These are phyloP conservation scores for Blastobotrys petasosporus DNA, from an alignment of 1,139 yeast genomes.

Conservation along the genomic window DNA sequence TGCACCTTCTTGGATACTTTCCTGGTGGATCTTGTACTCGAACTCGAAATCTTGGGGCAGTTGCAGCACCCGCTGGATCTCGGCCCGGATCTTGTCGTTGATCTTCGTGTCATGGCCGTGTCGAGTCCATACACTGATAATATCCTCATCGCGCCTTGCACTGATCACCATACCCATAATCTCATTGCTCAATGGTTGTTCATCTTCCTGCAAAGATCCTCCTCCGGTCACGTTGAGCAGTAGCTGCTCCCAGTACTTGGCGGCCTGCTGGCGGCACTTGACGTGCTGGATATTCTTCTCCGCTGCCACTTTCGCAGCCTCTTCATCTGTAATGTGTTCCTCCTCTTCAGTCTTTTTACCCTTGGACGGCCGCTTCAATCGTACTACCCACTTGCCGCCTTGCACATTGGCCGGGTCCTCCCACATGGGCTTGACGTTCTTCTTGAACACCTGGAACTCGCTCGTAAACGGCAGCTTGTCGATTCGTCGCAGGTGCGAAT, in stretches of 20 bases:
- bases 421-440: conserved; percentile 66
- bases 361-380: conserved; percentile 36
- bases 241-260: conserved; percentile 33
- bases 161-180: conserved; percentile 35
- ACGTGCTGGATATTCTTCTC: conserved; percentile 15
- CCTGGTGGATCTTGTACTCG: conserved; percentile 32
- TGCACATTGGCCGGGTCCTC: conserved; percentile 59
- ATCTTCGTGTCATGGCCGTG: conserved; percentile 19
- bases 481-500: conserved; percentile 44
- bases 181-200: conserved; percentile 22
- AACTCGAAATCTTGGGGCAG: conserved; percentile 22
- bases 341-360: conserved; percentile 15
- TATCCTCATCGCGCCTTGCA: conserved; percentile 35
- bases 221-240: conserved; percentile 32
- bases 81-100: conserved; percentile 17
- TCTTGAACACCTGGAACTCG: conserved; percentile 55
- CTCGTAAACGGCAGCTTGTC: conserved; percentile 48
- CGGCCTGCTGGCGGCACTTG: conserved; percentile 26
- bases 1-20: conserved; percentile 26
- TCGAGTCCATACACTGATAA: conserved; percentile 34
- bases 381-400: conserved; percentile 65
- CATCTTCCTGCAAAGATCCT: conserved; percentile 24
- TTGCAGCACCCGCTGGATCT: conserved; percentile 24
- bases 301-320: conserved; percentile 11
- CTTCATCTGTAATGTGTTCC: conserved; percentile 10